phyloP scores from a whole-genome alignment of 2,329 filamentous ascomycete species.

The Colletotrichum tanaceti region DNA sequence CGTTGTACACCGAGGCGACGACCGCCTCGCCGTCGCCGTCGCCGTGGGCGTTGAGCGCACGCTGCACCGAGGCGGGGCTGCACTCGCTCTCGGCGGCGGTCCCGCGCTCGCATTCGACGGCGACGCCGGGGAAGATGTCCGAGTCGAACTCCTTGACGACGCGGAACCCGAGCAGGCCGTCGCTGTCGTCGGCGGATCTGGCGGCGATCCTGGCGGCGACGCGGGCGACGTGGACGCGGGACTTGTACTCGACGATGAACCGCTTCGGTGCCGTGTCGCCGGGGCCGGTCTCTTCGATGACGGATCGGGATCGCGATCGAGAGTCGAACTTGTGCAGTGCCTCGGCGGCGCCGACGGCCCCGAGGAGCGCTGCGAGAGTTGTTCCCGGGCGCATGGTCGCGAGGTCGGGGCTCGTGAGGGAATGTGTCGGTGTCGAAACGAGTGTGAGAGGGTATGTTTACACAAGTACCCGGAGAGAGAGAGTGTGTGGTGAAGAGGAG shows the following conservation, averaged over 20 bases:
- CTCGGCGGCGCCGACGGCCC: neutral
- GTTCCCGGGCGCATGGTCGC: constrained; percentile 6
- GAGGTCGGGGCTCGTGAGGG: no score
- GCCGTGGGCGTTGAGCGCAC: constrained; percentile 47
- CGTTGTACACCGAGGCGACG: constrained; percentile 32
- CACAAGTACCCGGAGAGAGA: no score
- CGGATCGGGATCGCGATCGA: neutral
- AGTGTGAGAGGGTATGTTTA: no score
- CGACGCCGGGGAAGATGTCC: constrained; percentile 52
- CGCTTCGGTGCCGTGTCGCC: constrained; percentile 17
- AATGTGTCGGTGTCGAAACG: no score
- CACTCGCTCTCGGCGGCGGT: constrained; percentile 46
- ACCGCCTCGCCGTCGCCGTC: constrained; percentile 46
- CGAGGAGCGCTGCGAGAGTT: constrained; percentile 1
- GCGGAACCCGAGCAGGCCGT: constrained; percentile 8
- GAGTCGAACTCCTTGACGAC: constrained; percentile 38
- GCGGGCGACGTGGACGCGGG: constrained; percentile 9
- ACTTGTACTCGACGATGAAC: constrained; percentile 39
- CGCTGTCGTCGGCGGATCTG: neutral
- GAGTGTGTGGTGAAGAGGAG: no score
- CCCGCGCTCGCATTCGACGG: constrained; percentile 48
- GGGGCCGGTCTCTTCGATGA: neutral
- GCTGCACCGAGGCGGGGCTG: constrained; percentile 49
- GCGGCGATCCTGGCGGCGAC: constrained; percentile 8
- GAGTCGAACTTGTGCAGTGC: neutral